Conservation (phyloP, 2,329 filamentous ascomycete genomes). For the Thermothelomyces thermophilus region DNA sequence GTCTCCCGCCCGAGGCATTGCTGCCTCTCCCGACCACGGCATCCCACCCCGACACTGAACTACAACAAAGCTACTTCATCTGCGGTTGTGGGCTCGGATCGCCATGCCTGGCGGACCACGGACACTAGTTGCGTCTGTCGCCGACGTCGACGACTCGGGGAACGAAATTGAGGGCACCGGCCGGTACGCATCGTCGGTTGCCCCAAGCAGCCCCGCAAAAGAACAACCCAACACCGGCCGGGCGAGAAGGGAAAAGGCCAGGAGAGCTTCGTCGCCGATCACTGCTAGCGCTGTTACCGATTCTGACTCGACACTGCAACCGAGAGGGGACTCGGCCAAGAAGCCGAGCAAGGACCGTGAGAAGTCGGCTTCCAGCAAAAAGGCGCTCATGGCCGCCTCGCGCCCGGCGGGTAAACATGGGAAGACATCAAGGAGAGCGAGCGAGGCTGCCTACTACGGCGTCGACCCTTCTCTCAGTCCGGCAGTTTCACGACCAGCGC, state of each 20-base stretch:
- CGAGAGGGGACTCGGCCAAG: conserved; percentile 29
- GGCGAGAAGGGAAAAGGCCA: conserved; percentile 37
- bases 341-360: conserved; percentile 28
- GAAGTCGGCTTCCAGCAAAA: conserved; percentile 28
- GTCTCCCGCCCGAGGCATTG: conserved; percentile 21
- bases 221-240: conserved; percentile 48
- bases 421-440: conserved; percentile 33
- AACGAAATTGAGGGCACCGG: conserved; percentile 35
- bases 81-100: conserved; percentile 21
- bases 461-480: conserved; percentile 29
- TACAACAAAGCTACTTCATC: conserved; percentile 7
- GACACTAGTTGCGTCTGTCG: conserved; percentile 37
- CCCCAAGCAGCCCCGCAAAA: conserved; percentile 36
- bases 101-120: conserved; percentile 38
- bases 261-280: conserved; percentile 32
- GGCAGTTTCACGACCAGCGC: conserved; percentile 34
- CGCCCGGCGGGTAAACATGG: conserved; percentile 31
- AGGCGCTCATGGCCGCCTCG: conserved; percentile 24
- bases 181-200: conserved; percentile 43
- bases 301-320: conserved; percentile 39
- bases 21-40: conserved; percentile 20
- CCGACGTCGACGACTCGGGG: conserved; percentile 47
- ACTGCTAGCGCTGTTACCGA: conserved; percentile 32
- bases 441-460: conserved; percentile 37
- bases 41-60: conserved; percentile 5